Evolutionary conservation across 768 basidiomycete genomes (phyloP).

Genomic region (Cyathus striatus): DNA sequence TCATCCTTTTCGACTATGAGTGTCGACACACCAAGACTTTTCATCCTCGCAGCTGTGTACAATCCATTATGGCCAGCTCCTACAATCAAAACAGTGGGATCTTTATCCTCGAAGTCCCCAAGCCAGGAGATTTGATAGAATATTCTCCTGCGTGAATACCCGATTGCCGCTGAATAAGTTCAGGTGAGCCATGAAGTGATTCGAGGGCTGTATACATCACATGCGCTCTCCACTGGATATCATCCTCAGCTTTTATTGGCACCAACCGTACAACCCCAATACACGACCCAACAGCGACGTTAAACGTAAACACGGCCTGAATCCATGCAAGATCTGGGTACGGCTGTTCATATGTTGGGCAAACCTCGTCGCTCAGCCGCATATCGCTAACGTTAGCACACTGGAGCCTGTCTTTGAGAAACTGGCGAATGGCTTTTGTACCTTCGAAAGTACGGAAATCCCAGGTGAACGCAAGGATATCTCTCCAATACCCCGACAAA

Average conservation of each 20-base stretch:
- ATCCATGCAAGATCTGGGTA: neutral
- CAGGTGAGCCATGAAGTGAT: neutral
- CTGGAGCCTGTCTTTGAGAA: constrained; percentile 12
- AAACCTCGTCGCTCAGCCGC: neutral
- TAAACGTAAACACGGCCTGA: neutral
- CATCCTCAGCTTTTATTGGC: too few species aligned
- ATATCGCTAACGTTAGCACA: neutral
- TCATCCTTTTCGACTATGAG: constrained; percentile 60
- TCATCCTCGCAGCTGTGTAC: constrained; percentile 55
- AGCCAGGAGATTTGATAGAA: too few species aligned
- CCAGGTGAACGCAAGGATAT: constrained; percentile 18
- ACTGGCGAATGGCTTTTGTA: constrained; percentile 7
- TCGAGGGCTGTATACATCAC: neutral
- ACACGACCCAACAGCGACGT: neutral
- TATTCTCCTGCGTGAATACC: too few species aligned
- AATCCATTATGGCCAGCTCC: constrained; percentile 63
- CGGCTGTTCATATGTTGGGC: neutral
- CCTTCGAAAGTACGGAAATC: constrained; percentile 19
- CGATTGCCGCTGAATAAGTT: too few species aligned
- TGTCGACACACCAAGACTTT: constrained; percentile 43
- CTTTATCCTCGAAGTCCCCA: too few species aligned
- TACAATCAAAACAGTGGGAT: constrained; percentile 49
- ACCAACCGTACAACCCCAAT: neutral
- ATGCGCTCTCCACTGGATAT: neutral
- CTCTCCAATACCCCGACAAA: constrained; percentile 11